Conservation (phyloP, 2,329 filamentous ascomycete species). For the Fusarium multiceps region DNA sequence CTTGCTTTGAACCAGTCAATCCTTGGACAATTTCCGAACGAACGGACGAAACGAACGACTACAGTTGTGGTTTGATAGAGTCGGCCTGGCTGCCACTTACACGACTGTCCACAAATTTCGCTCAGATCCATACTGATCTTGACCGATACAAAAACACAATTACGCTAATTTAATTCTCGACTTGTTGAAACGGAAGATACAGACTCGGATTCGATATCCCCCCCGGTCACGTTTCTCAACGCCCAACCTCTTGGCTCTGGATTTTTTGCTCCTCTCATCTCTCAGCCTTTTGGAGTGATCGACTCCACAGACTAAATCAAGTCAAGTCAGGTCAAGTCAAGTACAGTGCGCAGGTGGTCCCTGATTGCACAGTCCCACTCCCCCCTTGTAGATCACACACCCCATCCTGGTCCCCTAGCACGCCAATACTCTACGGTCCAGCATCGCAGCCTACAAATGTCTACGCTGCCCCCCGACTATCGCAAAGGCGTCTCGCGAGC, state of each 20-base stretch:
- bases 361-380: slow-evolving; percentile 41
- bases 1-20: slow-evolving; percentile 68
- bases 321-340: slow-evolving; percentile 8
- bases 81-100: slow-evolving; percentile 43
- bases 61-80: slow-evolving; percentile 46
- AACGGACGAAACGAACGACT: slow-evolving; percentile 22
- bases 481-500: slow-evolving; percentile 62
- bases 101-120: slow-evolving; percentile 38
- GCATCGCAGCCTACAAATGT: slow-evolving; percentile 65
- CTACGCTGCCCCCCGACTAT: slow-evolving; percentile 72
- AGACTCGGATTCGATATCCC: slow-evolving; percentile 35
- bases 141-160: slow-evolving; percentile 37
- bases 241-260: slow-evolving; percentile 42
- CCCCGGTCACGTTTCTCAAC: slow-evolving; percentile 38
- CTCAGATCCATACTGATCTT: slow-evolving; percentile 43
- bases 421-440: slow-evolving; percentile 48
- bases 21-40: slow-evolving; percentile 49
- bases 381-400: slow-evolving; percentile 39
- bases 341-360: slow-evolving; percentile 13
- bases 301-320: slow-evolving; percentile 41
- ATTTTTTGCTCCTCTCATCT: slow-evolving; percentile 42
- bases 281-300: slow-evolving; percentile 47
- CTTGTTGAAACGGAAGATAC: slow-evolving; percentile 41
- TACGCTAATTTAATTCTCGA: slow-evolving; percentile 49
- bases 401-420: slow-evolving; percentile 43